Evolutionary conservation across 768 basidiomycete species (phyloP).

Genomic region (Gelatoporia subvermispora): DNA sequence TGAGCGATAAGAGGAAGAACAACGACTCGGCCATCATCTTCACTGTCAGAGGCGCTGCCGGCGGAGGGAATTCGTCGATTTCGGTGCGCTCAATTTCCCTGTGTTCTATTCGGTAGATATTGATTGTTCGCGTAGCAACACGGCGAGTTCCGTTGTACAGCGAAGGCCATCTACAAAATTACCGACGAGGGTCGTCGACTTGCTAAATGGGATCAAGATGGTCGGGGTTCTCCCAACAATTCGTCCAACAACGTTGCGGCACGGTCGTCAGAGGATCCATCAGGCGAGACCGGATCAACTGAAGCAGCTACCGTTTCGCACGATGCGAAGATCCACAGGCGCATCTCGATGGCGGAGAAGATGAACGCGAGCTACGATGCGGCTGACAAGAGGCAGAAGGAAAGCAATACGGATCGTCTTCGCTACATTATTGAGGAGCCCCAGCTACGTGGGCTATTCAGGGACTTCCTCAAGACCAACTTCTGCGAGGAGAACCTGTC

Average conservation of each 20-base stretch:
- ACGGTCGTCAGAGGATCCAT: conserved; percentile 54
- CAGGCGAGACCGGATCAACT: conserved; percentile 18
- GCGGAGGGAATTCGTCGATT: conserved; percentile 69
- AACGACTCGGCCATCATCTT: conserved; percentile 92
- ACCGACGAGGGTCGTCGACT: conserved; percentile 86
- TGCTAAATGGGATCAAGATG: conserved; percentile 74
- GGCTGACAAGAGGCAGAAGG: conserved; percentile 58
- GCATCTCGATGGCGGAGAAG: conserved; percentile 74
- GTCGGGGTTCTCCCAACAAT: conserved; percentile 55
- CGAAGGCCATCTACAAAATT: conserved; percentile 91
- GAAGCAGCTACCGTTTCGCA: conserved; percentile 32
- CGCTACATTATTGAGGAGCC: conserved; percentile 92
- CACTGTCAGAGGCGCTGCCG: conserved; percentile 79
- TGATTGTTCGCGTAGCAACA: conserved; percentile 54
- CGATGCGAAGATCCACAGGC: conserved; percentile 69
- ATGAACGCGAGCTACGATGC: conserved; percentile 53
- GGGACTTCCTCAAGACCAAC: conserved; percentile 89
- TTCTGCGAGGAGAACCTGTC: conserved; percentile 98
- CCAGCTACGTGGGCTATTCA: conserved; percentile 81
- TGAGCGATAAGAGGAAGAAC: conserved; percentile 87
- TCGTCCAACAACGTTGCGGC: conserved; percentile 60
- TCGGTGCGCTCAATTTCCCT: conserved; percentile 43
- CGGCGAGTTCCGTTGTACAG: conserved; percentile 94
- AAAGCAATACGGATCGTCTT: conserved; percentile 89
- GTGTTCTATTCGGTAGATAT: conserved; percentile 8